These are phyloP conservation scores for Cutaneotrichosporon daszewskae DNA, from an alignment of 1,284 basidiomycete genomes.

Conservation along the genomic window DNA sequence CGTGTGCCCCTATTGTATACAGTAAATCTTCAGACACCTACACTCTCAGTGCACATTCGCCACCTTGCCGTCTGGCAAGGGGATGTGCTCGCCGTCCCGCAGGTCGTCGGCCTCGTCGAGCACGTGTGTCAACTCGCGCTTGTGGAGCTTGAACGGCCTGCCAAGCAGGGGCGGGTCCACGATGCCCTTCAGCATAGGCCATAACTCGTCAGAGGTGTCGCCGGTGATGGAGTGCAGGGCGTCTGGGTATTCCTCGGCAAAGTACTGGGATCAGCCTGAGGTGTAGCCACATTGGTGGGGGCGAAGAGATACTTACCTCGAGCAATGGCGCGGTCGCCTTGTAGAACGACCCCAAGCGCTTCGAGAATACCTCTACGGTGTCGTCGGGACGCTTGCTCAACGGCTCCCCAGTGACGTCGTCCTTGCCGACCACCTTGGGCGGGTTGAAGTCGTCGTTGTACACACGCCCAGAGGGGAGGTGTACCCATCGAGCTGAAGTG, in stretches of 20 bases:
- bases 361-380: conserved; percentile 77
- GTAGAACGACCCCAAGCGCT: conserved; percentile 76
- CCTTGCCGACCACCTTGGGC: conserved; percentile 76
- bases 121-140: too few species aligned
- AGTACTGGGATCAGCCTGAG: conserved; percentile 54
- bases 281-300: not conserved
- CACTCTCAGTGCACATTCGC: conserved; percentile 9
- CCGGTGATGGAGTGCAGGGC: conserved; percentile 72
- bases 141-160: too few species aligned
- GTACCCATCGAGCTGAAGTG: conserved; percentile 75
- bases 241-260: conserved; percentile 54
- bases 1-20: not conserved
- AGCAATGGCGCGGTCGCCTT: conserved; percentile 81
- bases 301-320: conserved; percentile 32
- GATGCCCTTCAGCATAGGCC: conserved; percentile 42
- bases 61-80: conserved; percentile 12
- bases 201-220: conserved; percentile 71
- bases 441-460: conserved; percentile 91
- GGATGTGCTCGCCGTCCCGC: conserved; percentile 27
- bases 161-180: conserved; percentile 37
- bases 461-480: conserved; percentile 84
- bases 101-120: conserved; percentile 45
- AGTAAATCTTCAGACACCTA: too few species aligned
- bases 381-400: conserved; percentile 87
- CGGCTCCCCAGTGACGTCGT: conserved; percentile 89